Conservation (phyloP, 2,329 filamentous ascomycete species). For the Pseudovirgaria hyperparasitica region DNA sequence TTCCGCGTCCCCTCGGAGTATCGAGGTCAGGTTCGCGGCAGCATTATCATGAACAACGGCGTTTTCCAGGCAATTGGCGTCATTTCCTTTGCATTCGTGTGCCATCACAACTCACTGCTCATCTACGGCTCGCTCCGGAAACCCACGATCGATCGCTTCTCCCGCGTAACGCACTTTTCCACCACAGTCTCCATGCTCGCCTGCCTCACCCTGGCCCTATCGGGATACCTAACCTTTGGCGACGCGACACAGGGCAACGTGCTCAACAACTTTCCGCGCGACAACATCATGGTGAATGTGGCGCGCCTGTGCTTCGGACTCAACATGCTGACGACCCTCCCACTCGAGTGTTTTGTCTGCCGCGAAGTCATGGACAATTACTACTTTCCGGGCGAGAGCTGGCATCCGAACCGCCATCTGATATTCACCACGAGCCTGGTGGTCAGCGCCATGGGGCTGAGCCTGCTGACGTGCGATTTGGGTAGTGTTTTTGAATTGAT, state of each 20-base stretch:
- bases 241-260: slow-evolving; percentile 89
- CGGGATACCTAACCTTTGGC: slow-evolving; percentile 86
- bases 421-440: slow-evolving; percentile 76
- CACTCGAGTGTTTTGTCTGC: slow-evolving; percentile 94
- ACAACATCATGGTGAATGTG: slow-evolving; percentile 89
- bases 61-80: slow-evolving; percentile 95
- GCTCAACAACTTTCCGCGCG: slow-evolving; percentile 87
- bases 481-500: slow-evolving; percentile 93
- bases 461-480: slow-evolving; percentile 81
- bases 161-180: slow-evolving; percentile 85
- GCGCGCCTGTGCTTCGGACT: slow-evolving; percentile 87
- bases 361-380: slow-evolving; percentile 93
- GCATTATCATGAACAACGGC: slow-evolving; percentile 69
- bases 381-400: slow-evolving; percentile 58
- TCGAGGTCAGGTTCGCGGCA: slow-evolving; percentile 56
- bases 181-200: slow-evolving; percentile 84
- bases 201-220: slow-evolving; percentile 76
- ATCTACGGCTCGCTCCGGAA: slow-evolving; percentile 94
- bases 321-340: slow-evolving; percentile 96
- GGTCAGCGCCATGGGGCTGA: slow-evolving; percentile 61
- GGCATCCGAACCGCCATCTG: slow-evolving; percentile 72
- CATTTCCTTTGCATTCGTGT: slow-evolving; percentile 79
- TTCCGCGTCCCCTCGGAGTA: slow-evolving; percentile 58
- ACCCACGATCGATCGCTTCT: slow-evolving; percentile 90
- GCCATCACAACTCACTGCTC: slow-evolving; percentile 88